A percentile compares a stretch with the other conserved stretches of the same genome.
These are phyloP conservation scores for Scutellaria baicalensis DNA, from an alignment of 257 asterid species.

Conservation along the genomic window DNA sequence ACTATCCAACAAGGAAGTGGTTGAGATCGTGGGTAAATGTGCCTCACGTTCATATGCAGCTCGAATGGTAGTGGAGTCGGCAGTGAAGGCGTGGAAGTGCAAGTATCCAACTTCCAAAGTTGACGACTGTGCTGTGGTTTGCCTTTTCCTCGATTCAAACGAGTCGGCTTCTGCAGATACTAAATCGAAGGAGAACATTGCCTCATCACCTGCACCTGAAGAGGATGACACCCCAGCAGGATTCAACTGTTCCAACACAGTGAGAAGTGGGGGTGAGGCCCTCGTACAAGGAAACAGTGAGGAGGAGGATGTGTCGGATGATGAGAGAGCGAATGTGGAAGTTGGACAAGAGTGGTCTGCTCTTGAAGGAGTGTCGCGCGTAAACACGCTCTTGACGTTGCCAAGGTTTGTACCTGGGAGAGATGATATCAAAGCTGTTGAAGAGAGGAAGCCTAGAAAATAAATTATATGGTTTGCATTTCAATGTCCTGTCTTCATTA, in stretches of 20 bases:
- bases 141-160: constrained; percentile 67
- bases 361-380: constrained; percentile 71
- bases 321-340: constrained; percentile 24
- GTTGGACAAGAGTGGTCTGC: constrained; percentile 62
- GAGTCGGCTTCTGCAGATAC: constrained; percentile 22
- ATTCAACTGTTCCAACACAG: constrained; percentile 25
- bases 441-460: constrained; percentile 33
- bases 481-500: neutral
- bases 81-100: constrained; percentile 64
- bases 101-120: constrained; percentile 81
- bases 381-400: constrained; percentile 58
- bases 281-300: constrained; percentile 26
- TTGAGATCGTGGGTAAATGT: constrained; percentile 51
- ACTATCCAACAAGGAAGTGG: constrained; percentile 75
- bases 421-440: constrained; percentile 39
- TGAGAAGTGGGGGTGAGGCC: constrained; percentile 10
- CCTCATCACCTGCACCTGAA: neutral
- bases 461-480: constrained; percentile 16
- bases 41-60: constrained; percentile 53
- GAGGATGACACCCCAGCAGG: constrained; percentile 20
- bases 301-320: constrained; percentile 32
- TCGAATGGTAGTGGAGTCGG: constrained; percentile 52
- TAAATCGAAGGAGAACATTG: constrained; percentile 30
- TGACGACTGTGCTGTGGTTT: constrained; percentile 77
- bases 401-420: constrained; percentile 62